A percentile compares a stretch with the other conserved stretches of the same genome.
phyloP scores from a whole-genome alignment of 208 protist genomes.

The Leishmania turanica region DNA sequence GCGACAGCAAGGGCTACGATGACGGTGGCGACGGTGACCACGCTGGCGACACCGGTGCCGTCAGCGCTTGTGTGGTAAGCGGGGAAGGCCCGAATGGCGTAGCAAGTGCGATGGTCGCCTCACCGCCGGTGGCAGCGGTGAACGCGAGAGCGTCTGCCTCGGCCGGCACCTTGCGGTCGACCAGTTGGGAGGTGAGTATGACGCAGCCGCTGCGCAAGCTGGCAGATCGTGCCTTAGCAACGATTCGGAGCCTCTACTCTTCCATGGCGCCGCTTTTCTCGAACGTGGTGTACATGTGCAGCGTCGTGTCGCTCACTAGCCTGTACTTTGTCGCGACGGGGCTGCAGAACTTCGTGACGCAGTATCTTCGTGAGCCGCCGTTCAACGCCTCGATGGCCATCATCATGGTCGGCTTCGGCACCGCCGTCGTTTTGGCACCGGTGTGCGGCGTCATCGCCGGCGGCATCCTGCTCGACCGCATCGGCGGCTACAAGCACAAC shows the following conservation, averaged over 20 bases:
- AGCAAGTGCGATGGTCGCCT: background rate
- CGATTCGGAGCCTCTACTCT: background rate
- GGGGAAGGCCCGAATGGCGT: background rate
- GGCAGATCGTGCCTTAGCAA: background rate
- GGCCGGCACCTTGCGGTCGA: background rate
- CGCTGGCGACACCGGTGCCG: background rate
- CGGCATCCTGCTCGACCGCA: constrained; percentile 82
- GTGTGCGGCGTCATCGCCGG: constrained; percentile 85
- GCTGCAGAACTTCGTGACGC: constrained; percentile 92
- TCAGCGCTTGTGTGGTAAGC: background rate
- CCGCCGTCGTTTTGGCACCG: constrained; percentile 76
- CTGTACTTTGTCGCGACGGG: constrained; percentile 93
- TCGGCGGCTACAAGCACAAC: constrained; percentile 87
- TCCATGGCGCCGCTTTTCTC: constrained; percentile 32
- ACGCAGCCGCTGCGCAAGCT: constrained; percentile 6
- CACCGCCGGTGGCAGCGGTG: background rate
- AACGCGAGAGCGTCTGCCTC: background rate
- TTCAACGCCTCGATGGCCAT: constrained; percentile 83
- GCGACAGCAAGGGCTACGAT: constrained; percentile 6
- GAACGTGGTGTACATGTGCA: constrained; percentile 79
- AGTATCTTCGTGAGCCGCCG: constrained; percentile 78
- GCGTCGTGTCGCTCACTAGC: constrained; percentile 78
- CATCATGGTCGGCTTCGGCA: constrained; percentile 85
- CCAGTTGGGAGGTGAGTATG: background rate
- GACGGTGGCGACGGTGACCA: background rate